Base-by-base conservation (phyloP, 139 green algal genomes). In the Chlorella sp. region DNA sequence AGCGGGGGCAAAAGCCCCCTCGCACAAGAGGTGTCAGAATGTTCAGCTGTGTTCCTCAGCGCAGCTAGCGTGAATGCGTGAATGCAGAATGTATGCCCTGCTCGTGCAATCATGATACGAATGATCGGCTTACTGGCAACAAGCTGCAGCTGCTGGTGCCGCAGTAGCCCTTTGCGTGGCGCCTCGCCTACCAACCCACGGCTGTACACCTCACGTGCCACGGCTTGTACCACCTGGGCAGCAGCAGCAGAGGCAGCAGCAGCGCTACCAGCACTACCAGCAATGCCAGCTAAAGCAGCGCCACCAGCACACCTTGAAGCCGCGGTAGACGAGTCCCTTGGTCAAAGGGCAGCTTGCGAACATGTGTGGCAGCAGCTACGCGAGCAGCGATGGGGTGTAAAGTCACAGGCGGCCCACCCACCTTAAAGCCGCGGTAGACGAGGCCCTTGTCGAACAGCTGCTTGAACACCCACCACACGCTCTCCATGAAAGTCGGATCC, bases 341-440 rank as follows among this genome's bases (percentile, higher is more conserved):
- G 56, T 96, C 91, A 84, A 92, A 92, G 48, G 99, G 94, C 89
- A 97, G 91, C 85, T 93, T 94, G 91, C n/a, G n/a, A n/a, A n/a
- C n/a, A n/a, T n/a, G n/a, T n/a, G n/a, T n/a, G n/a, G n/a, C n/a
- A n/a, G n/a, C n/a, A n/a, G n/a, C n/a, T n/a, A n/a, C n/a, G n/a
- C n/a, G n/a, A n/a, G n/a, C n/a, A n/a, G n/a, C n/a, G n/a, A n/a
- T n/a, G n/a, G n/a, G n/a, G n/a, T n/a, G n/a, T n/a, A n/a, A n/a
- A n/a, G n/a, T n/a, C n/a, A n/a, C n/a, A n/a, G n/a, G n/a, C n/a
- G n/a, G n/a, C n/a, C n/a, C n/a, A n/a, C n/a, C n/a, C 80, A 96
- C 94, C 94, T 99, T 99, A 94, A 98, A 99, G 58, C 97, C 97
- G 1, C 91, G 85, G 91, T 99, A 99, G 43, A 99, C 97, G 17